phyloP scores from a whole-genome alignment of 352 stramenopile species.

The Globisporangium orthogonon region DNA sequence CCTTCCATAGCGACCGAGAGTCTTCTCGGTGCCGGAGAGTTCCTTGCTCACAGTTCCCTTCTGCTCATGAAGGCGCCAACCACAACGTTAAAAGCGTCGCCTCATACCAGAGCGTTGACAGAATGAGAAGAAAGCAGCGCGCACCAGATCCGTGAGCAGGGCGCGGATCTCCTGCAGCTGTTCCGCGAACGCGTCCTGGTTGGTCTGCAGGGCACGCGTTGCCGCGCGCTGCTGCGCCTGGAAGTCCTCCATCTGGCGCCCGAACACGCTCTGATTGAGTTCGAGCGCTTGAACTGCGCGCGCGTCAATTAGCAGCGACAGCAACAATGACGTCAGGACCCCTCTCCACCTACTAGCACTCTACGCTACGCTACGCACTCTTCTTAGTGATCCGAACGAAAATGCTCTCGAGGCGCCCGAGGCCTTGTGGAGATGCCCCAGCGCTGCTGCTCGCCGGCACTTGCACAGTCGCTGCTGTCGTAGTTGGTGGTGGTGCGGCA shows the following conservation, averaged over 20 bases:
- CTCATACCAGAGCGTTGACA: not conserved
- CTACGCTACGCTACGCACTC: slow-evolving; percentile 26
- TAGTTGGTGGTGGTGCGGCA: not conserved
- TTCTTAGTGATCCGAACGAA: slow-evolving; percentile 85
- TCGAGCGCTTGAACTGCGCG: slow-evolving; percentile 66
- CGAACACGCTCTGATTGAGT: slow-evolving; percentile 54
- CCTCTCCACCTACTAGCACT: not conserved
- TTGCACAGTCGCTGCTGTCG: not conserved
- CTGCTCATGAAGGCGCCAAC: slow-evolving; percentile 4
- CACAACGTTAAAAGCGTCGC: not conserved
- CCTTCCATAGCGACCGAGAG: slow-evolving; percentile 20
- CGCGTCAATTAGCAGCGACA: not conserved
- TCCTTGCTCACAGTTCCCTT: slow-evolving; percentile 31
- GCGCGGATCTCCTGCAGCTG: slow-evolving; percentile 51
- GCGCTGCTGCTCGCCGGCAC: not conserved
- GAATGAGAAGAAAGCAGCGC: not conserved
- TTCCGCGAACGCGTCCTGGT: slow-evolving; percentile 39
- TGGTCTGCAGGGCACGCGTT: slow-evolving; percentile 32
- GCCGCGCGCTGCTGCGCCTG: slow-evolving; percentile 32
- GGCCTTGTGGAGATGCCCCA: slow-evolving; percentile 28
- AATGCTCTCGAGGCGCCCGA: slow-evolving; percentile 73
- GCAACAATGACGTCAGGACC: too few species aligned
- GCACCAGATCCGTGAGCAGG: slow-evolving; percentile 43
- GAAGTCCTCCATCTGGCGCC: slow-evolving; percentile 50
- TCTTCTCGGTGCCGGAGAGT: slow-evolving; percentile 24